Base-by-base conservation (phyloP, 1,284 basidiomycete species). In the Xerocomus nothofagi region DNA sequence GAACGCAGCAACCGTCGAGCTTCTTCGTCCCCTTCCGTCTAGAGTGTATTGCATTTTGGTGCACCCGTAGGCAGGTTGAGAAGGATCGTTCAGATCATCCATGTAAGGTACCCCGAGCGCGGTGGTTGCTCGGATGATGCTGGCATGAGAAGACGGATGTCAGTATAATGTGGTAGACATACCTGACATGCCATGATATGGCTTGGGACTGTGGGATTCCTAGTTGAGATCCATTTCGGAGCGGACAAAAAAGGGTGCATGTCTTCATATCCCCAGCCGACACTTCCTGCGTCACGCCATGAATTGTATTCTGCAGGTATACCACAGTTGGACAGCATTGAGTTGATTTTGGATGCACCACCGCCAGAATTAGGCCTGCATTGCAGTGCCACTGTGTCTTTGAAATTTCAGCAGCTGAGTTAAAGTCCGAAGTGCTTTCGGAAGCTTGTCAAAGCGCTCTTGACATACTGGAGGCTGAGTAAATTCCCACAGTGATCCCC, bases 271-370 rank as follows among this genome's bases (percentile, higher is more conserved):
- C 62, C 61, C 72, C 72, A 76, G 1, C 70, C 71, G n/a, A 61
- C 56, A 4, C 66, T 56, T 2, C 71, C 72, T 7, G 54, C 56
- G 7, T 59, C 56, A 26, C 49, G 56, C 74, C 73, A 76, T 11
- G 61, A 54, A 40, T 74, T 65, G 41, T 71, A 75, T 42, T 74
- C 72, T 0, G 66, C 69, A 14, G 72, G 68, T 2, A 63, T 38
- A n/a, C 68, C 70, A 29, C 72, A 63, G 0, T 66, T 68, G 46
- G 74, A 75, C 42, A 72, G 46, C 62, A 72, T 61, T 24, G 60
- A 63, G 51, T 79, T 80, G 53, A 79, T 73, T 14, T 69, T 68
- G 7, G 72, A 72, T 0, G 67, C 69, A 0, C 77, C 77, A 6
- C 77, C 76, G 27, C n/a, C n/a, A n/a, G n/a, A n/a, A n/a, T n/a